Evolutionary conservation across 2,329 filamentous ascomycete species (phyloP), one percentile per base, ranked within the genome.

Genomic region (Aspergillus ustus): DNA sequence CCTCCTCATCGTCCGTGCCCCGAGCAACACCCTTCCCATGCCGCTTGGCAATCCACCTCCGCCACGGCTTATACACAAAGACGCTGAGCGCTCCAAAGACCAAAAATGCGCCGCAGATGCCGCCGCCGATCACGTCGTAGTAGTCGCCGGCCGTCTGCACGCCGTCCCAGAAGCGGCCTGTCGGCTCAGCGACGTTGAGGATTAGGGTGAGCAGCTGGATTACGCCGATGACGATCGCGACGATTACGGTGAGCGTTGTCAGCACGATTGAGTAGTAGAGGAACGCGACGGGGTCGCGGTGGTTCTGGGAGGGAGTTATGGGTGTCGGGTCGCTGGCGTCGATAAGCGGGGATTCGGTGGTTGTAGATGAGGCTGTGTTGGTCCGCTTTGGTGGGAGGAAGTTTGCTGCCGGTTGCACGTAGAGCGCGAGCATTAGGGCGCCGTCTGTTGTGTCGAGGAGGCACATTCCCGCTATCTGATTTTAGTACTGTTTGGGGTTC

Each of bases 241-340:
- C 92, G 4, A 91, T 79, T 25, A 97, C 90, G 0, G 93, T 97
- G 55, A 97, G 86, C 3, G 85, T 87, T 0, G 92, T 97, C 29
- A 97, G 83, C 0, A 96, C 90, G 67, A 94, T 91, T 13, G 92
- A 96, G 78, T 97, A 98, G 79, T 98, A 98, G 1, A 97, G 80
- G 51, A 97, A 93, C 0, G 93, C 93, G n/a, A 98, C 87, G 1
- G 85, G 85, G 71, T 98, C 93, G 60, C 96, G 89, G 31, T 90
- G 80, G 13, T 87, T 73, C 45, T 66, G 66, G 1, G 67, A 69
- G 37, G 70, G 69, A 1, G 65, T 65, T 6, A 70, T 40, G 34
- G 34, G 34, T 11, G 34, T 59, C 49, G 70, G 63, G 4, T 69
- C 55, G 22, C 59, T 64, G 29, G 65, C 58, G 34, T 54, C 61